Percentiles rank a stretch among this genome's conserved stretches.
phyloP scores from a whole-genome alignment of 2,329 filamentous ascomycete genomes.

The Pestalotiopsis sp. region DNA sequence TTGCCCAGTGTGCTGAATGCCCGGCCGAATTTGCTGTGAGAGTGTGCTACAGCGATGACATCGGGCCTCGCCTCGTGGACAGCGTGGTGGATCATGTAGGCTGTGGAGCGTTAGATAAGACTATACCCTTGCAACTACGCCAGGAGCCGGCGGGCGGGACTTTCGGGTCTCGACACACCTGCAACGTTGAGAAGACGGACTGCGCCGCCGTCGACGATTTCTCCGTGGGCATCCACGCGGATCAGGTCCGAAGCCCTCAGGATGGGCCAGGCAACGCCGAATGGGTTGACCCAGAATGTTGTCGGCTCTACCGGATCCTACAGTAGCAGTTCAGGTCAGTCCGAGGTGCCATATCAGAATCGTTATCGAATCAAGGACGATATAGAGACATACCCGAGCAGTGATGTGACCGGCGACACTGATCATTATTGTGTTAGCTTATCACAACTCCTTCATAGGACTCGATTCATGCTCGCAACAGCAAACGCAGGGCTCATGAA shows the following conservation, averaged over 20 bases:
- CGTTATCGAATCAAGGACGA: neutral
- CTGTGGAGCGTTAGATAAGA: conserved; percentile 16
- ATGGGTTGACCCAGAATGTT: conserved; percentile 70
- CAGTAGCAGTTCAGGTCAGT: neutral
- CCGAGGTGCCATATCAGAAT: neutral
- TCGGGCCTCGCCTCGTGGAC: conserved; percentile 60
- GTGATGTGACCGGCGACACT: conserved; percentile 66
- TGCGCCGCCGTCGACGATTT: conserved; percentile 65
- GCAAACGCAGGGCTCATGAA: neutral
- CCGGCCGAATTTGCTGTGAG: conserved; percentile 55
- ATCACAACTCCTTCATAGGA: neutral
- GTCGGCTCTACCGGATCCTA: conserved; percentile 59
- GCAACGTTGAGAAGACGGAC: conserved; percentile 37
- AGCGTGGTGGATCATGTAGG: conserved; percentile 54
- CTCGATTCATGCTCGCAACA: neutral
- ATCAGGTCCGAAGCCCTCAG: conserved; percentile 71
- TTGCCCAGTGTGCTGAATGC: conserved; percentile 66
- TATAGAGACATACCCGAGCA: conserved; percentile 39
- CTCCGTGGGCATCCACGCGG: conserved; percentile 62
- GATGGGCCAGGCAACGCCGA: conserved; percentile 63
- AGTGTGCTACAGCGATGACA: conserved; percentile 56
- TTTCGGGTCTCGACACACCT: conserved; percentile 16
- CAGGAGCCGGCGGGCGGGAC: neutral
- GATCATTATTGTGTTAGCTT: conserved; percentile 4
- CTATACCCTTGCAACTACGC: neutral